Conservation (phyloP, 192 early-diverging fungal species). For the Backusella macrospora region DNA sequence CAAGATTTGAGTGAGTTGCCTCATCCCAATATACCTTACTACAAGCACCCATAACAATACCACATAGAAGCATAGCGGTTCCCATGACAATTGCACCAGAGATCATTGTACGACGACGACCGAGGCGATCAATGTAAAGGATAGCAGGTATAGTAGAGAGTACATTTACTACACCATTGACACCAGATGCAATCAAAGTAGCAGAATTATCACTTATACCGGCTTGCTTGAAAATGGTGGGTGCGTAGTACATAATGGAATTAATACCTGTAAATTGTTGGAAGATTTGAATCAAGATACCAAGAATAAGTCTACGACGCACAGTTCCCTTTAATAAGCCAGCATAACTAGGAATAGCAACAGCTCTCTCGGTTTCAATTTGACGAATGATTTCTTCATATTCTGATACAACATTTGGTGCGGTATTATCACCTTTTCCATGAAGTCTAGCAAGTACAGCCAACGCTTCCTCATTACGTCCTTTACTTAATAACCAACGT, state of each 20-base stretch:
- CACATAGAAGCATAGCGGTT: slow-evolving; percentile 32
- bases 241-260: slow-evolving; percentile 74
- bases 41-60: slow-evolving; percentile 43
- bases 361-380: slow-evolving; percentile 61
- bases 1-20: slow-evolving; percentile 3
- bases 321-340: slow-evolving; percentile 53
- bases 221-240: slow-evolving; percentile 41
- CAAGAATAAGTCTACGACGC: slow-evolving; percentile 62
- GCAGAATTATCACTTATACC: slow-evolving; percentile 33
- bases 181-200: slow-evolving; percentile 38
- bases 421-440: slow-evolving; percentile 56
- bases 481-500: slow-evolving; percentile 78
- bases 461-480: slow-evolving; percentile 70
- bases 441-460: slow-evolving; percentile 70
- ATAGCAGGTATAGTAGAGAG: slow-evolving; percentile 84
- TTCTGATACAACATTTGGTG: slow-evolving; percentile 62
- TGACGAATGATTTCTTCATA: slow-evolving; percentile 72
- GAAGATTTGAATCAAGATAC: slow-evolving; percentile 73
- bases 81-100: slow-evolving; percentile 71
- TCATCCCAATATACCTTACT: slow-evolving; percentile 39
- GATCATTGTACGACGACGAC: slow-evolving; percentile 76
- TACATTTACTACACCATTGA: slow-evolving; percentile 70
- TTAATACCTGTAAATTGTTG: slow-evolving; percentile 90
- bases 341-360: slow-evolving; percentile 59
- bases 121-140: slow-evolving; percentile 75